Conservation (phyloP, 2,329 filamentous ascomycete genomes). For the Colletotrichum sp. region DNA sequence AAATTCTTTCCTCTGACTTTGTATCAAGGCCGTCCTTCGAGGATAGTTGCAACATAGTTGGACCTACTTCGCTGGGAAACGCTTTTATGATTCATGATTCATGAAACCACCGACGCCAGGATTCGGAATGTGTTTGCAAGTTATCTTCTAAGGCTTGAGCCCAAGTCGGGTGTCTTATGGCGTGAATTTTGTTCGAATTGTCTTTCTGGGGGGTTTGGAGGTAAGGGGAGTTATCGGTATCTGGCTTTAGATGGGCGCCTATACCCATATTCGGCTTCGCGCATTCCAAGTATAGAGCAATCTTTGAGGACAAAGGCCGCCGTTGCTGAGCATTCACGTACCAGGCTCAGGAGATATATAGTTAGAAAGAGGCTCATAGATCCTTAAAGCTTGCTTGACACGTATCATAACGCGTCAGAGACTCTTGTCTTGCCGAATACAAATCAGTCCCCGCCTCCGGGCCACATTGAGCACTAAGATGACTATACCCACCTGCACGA, state of each 20-base stretch:
- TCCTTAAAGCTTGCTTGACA: too few species aligned
- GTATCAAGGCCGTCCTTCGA: neutral
- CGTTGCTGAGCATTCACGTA: neutral
- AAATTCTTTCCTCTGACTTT: neutral
- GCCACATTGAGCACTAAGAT: too few species aligned
- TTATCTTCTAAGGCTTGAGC: neutral
- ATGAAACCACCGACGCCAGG: neutral
- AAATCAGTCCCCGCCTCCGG: too few species aligned
- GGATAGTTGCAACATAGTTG: neutral
- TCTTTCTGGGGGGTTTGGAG: neutral
- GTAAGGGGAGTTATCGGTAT: neutral
- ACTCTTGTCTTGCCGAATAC: too few species aligned
- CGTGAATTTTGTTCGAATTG: too few species aligned
- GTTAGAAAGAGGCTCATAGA: neutral
- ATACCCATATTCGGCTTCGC: neutral
- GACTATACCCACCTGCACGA: too few species aligned
- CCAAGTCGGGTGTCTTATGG: neutral
- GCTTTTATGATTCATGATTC: neutral
- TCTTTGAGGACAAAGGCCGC: neutral
- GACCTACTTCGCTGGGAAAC: too few species aligned
- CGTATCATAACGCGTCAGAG: too few species aligned
- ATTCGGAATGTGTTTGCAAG: neutral
- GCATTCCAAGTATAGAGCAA: neutral
- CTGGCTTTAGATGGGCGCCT: neutral
- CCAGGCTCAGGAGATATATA: neutral